Base-by-base conservation (phyloP, 805 yeast species). In the Kluyveromyces aestuarii region DNA sequence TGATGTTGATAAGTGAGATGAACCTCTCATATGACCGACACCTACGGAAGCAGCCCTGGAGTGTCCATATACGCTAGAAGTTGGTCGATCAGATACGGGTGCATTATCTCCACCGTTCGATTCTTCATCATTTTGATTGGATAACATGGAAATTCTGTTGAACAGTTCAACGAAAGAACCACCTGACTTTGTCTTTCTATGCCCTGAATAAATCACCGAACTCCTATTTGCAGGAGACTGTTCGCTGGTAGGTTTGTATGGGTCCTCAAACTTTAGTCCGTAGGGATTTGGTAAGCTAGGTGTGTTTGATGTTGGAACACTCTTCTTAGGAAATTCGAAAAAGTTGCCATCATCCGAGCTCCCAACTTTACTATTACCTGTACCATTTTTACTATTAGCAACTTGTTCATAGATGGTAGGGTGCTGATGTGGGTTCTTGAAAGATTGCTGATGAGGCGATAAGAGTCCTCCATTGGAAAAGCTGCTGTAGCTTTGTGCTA, bases 31-130 rank as follows among this genome's bases (percentile, higher is more conserved):
- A 17, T 55, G 55, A 8, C 48, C 47, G 8, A 52, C 52, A 9
- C 27, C 16, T 7, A 16, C 17, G 13, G 63, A 56, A 8, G 61
- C 47, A 30, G 56, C 50, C 27, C 61, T 54, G 18, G 64, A 60
- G 45, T 59, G 64, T 27, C 50, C 58, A 50, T 72, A 70, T 8
- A 66, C 61, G 46, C 74, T 77, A 0, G 81, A 76, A 1, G 69
- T 57, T 36, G 71, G 71, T 59, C 81, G 68, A 9, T 63, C 63
- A 50, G 45, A 38, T 17, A 49, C 49, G 25, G 44, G 42, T 17
- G 46, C 47, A 10, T 48, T 44, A 27, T 43, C 46, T 11, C 17
- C 40, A n/a, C 38, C 47, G 18, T 37, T 33, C 16, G 18, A 36
- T 19, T 45, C 47, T 21, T 41, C 27, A 40, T 38, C 27, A 30